phyloP scores from a whole-genome alignment of 2,329 filamentous ascomycete species.

The Trichophyton rubrum region DNA sequence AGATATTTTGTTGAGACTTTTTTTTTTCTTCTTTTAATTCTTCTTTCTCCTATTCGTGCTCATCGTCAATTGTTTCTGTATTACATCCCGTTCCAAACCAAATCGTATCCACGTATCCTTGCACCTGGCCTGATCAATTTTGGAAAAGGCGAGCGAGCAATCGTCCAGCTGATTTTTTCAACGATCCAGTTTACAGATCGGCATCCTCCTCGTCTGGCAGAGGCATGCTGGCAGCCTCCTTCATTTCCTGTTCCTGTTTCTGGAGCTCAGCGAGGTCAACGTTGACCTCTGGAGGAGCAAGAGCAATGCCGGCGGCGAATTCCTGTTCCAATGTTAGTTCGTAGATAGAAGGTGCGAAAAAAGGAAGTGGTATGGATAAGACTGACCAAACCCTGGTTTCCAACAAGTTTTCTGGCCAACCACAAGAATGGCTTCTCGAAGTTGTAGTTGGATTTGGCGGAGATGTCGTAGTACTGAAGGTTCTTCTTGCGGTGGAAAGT shows the following conservation, averaged over 20 bases:
- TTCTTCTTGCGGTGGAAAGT: constrained; percentile 99
- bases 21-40: neutral
- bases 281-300: constrained; percentile 82
- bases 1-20: neutral
- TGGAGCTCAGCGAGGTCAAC: constrained; percentile 74
- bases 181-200: constrained; percentile 31
- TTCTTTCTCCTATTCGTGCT: neutral
- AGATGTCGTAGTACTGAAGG: constrained; percentile 99
- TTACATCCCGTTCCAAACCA: neutral
- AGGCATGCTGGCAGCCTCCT: constrained; percentile 63
- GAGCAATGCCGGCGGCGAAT: constrained; percentile 88
- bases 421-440: constrained; percentile 97
- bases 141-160: neutral
- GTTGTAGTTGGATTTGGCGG: constrained; percentile 94
- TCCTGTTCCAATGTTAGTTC: constrained; percentile 46
- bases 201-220: constrained; percentile 92
- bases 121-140: neutral
- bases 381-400: constrained; percentile 73
- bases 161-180: neutral
- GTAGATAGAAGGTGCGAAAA: constrained; percentile 14
- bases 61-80: constrained; percentile 2
- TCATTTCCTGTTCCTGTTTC: constrained; percentile 82
- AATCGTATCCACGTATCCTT: neutral
- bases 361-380: neutral
- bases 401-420: constrained; percentile 96